phyloP scores from a whole-genome alignment of 495 filamentous ascomycete species.

The Polyplosphaeria fusca region DNA sequence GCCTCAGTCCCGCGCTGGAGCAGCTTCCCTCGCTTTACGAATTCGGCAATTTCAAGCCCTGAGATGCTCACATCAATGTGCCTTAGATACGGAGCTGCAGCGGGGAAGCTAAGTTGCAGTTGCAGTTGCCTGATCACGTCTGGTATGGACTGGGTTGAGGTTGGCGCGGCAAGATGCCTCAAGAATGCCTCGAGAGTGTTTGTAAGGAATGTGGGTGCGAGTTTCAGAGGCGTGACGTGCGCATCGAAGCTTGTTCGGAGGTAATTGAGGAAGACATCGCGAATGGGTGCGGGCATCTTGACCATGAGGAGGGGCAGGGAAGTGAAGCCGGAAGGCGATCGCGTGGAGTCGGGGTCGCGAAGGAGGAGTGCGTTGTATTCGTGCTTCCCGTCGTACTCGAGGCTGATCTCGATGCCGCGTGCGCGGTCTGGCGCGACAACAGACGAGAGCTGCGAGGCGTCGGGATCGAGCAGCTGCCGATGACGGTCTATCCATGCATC shows the following conservation, averaged over 20 bases:
- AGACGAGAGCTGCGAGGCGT: constrained; percentile 10
- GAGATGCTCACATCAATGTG: constrained; percentile 38
- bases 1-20: constrained; percentile 7
- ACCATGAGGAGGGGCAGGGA: constrained; percentile 37
- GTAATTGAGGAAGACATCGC: constrained; percentile 39
- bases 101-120: constrained; percentile 38
- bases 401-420: constrained; percentile 33
- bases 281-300: constrained; percentile 38
- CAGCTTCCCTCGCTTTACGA: constrained; percentile 28
- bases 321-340: constrained; percentile 31
- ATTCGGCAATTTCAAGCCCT: constrained; percentile 30
- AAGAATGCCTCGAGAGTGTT: constrained; percentile 34
- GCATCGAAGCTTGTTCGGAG: constrained; percentile 38
- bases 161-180: constrained; percentile 6
- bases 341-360: constrained; percentile 26
- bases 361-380: constrained; percentile 37
- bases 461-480: constrained; percentile 12
- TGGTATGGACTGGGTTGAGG: constrained; percentile 22
- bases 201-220: constrained; percentile 33
- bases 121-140: constrained; percentile 31
- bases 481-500: constrained; percentile 30
- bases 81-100: constrained; percentile 23
- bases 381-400: constrained; percentile 33
- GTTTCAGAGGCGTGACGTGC: constrained; percentile 29
- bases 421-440: constrained; percentile 16